Percentiles rank a stretch among this genome's conserved stretches.
Conservation (phyloP, 768 basidiomycete species). For the Hortiboletus campestris region DNA sequence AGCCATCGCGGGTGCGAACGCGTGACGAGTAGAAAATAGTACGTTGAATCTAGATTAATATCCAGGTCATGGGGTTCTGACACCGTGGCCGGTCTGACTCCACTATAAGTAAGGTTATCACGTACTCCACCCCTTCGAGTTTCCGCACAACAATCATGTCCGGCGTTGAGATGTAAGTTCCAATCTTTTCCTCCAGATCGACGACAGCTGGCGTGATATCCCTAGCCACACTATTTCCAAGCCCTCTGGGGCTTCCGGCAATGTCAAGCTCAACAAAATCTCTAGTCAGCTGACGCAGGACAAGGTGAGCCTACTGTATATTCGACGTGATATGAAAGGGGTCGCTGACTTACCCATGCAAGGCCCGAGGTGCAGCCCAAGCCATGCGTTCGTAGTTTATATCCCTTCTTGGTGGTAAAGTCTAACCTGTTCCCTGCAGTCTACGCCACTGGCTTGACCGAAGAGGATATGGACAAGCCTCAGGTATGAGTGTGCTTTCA, state of each 20-base stretch:
- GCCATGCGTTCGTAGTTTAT: constrained; percentile 69
- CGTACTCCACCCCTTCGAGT: background rate
- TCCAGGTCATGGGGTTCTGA: constrained; percentile 17
- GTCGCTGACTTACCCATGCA: background rate
- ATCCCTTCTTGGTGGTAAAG: background rate
- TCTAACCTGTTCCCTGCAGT: constrained; percentile 35
- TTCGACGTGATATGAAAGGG: background rate
- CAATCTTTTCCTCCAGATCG: background rate
- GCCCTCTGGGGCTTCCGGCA: constrained; percentile 24
- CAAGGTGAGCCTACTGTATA: constrained; percentile 50
- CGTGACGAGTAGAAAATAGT: no score
- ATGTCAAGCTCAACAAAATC: constrained; percentile 66
- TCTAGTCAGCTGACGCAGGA: constrained; percentile 74
- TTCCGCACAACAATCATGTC: constrained; percentile 41
- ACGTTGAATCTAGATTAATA: background rate
- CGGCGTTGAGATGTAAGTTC: constrained; percentile 58
- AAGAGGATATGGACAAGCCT: constrained; percentile 81
- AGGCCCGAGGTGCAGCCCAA: constrained; percentile 74
- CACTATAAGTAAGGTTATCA: constrained; percentile 16
- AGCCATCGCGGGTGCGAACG: no score
- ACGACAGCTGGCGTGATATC: background rate
- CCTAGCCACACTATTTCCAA: constrained; percentile 21
- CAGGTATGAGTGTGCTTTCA: constrained; percentile 47
- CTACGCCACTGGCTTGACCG: constrained; percentile 73
- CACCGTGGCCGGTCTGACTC: constrained; percentile 6